Conservation (phyloP, 1,139 yeast genomes). For the Saccharomyces hybrid region DNA sequence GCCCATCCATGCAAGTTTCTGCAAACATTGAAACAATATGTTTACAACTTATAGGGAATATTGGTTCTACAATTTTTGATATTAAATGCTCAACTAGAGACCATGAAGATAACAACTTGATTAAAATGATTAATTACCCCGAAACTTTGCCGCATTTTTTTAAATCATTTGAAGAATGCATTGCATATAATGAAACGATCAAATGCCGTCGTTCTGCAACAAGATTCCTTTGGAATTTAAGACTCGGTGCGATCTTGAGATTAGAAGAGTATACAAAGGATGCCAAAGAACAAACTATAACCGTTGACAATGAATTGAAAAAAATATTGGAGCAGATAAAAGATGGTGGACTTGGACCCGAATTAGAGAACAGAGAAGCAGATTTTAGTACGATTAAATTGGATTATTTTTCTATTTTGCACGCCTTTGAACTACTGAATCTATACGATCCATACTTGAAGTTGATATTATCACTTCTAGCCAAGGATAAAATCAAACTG, state of each 20-base stretch:
- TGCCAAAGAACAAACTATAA: constrained; percentile 8
- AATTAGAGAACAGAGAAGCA: neutral
- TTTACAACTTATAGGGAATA: constrained; percentile 49
- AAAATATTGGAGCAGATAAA: neutral
- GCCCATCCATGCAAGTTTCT: constrained; percentile 32
- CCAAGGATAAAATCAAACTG: constrained; percentile 45
- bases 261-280: constrained; percentile 14
- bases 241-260: constrained; percentile 11
- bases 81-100: constrained; percentile 16
- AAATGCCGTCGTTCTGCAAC: constrained; percentile 1
- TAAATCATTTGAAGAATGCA: constrained; percentile 13
- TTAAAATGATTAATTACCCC: constrained; percentile 23
- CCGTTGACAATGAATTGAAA: constrained; percentile 1
- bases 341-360: neutral
- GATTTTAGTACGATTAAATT: constrained; percentile 7
- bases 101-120: constrained; percentile 17
- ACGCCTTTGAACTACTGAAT: constrained; percentile 34
- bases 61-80: constrained; percentile 45
- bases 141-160: constrained; percentile 15
- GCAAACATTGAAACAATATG: constrained; percentile 42
- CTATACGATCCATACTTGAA: constrained; percentile 49
- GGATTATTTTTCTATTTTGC: constrained; percentile 21
- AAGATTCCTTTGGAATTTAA: constrained; percentile 17
- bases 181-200: constrained; percentile 4
- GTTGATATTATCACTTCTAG: constrained; percentile 37